phyloP scores from a whole-genome alignment of 441 rosid genomes.

The Sinapis alba region DNA sequence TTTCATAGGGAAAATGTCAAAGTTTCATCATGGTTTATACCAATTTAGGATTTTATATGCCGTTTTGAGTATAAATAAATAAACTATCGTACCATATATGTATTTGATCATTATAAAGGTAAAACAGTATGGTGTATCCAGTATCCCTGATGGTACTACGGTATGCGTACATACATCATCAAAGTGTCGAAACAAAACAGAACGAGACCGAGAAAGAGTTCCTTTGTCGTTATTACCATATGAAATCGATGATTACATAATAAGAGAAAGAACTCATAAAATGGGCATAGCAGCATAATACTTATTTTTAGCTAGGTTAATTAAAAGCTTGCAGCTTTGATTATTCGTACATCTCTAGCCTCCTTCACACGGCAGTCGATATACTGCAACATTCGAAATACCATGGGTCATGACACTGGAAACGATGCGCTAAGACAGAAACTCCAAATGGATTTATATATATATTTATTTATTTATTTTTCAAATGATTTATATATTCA shows the following conservation, averaged over 20 bases:
- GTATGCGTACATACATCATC: not conserved
- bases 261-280: constrained; percentile 14
- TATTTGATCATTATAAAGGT: not conserved
- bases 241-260: constrained; percentile 15
- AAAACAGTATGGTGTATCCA: not conserved
- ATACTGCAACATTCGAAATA: constrained; percentile 30
- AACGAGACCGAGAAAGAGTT: not conserved
- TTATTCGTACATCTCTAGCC: constrained; percentile 16
- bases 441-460: not conserved
- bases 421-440: not conserved
- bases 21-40: not conserved
- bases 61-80: not conserved
- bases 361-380: constrained; percentile 30
- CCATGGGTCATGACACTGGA: not conserved
- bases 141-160: not conserved
- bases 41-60: not conserved
- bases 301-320: constrained; percentile 16
- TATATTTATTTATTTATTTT: no score
- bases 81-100: not conserved
- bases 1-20: no score
- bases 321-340: constrained; percentile 29
- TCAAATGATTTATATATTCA: not conserved
- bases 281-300: not conserved
- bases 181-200: not conserved
- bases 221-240: not conserved